phyloP scores from a whole-genome alignment of 108 stramenopile genomes.

The Schizochytrium sp. region DNA sequence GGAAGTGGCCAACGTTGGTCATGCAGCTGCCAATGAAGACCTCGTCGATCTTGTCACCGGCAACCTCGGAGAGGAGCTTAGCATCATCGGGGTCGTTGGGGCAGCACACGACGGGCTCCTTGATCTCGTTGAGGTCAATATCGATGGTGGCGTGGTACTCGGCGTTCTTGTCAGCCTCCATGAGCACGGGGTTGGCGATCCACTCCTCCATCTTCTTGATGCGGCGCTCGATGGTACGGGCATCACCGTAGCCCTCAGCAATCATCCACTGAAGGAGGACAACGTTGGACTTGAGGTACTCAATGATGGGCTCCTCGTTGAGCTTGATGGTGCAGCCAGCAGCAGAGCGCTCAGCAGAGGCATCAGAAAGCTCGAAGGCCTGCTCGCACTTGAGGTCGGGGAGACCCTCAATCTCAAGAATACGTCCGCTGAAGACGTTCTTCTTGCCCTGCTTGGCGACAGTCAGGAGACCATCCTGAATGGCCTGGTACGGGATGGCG shows the following conservation, averaged over 20 bases:
- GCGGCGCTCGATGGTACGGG: conserved; percentile 90
- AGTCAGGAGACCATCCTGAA: conserved; percentile 89
- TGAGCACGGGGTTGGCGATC: conserved; percentile 85
- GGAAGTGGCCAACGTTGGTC: conserved; percentile 97
- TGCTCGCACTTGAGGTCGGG: conserved; percentile 93
- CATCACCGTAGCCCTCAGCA: conserved; percentile 92
- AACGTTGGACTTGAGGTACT: conserved; percentile 90
- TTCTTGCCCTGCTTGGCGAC: conserved; percentile 95
- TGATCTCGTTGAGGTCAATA: conserved; percentile 90
- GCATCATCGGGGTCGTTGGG: conserved; percentile 96
- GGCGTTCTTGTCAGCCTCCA: conserved; percentile 90
- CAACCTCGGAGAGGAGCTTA: conserved; percentile 85
- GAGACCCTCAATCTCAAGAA: conserved; percentile 95
- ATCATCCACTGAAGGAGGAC: conserved; percentile 98
- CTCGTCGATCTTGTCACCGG: conserved; percentile 90
- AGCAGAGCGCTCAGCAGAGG: conserved; percentile 91
- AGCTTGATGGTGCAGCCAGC: conserved; percentile 95
- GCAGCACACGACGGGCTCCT: conserved; percentile 90
- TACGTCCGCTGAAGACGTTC: conserved; percentile 92
- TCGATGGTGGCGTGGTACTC: conserved; percentile 91
- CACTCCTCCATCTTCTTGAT: conserved; percentile 94
- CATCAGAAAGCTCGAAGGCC: conserved; percentile 93
- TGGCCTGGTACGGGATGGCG: conserved; percentile 93
- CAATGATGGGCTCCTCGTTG: conserved; percentile 92
- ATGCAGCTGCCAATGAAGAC: conserved; percentile 96